phyloP scores from a whole-genome alignment of 2,329 filamentous ascomycete species.

The Colletotrichum shisoi region DNA sequence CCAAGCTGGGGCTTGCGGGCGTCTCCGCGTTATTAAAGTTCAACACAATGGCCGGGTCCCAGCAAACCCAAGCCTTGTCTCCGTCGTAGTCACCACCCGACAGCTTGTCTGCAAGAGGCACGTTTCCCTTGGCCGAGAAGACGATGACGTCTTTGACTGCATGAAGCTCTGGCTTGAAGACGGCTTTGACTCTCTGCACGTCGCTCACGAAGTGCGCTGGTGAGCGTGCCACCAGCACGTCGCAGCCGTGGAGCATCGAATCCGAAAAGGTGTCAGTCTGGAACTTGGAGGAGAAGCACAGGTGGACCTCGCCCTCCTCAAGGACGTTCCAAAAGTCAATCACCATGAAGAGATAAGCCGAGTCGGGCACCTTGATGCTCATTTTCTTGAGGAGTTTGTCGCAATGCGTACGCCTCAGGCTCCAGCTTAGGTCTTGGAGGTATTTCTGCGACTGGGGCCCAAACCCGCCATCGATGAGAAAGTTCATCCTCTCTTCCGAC shows the following conservation, averaged over 20 bases:
- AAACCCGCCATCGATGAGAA: conserved; percentile 69
- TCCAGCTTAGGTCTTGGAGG: conserved; percentile 58
- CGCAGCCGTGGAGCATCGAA: conserved; percentile 62
- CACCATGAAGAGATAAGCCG: conserved; percentile 71
- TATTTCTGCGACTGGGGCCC: conserved; percentile 57
- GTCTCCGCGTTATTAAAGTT: conserved; percentile 71
- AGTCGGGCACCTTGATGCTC: conserved; percentile 67
- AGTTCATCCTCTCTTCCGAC: conserved; percentile 60
- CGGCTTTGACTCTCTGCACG: conserved; percentile 71
- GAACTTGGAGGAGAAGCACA: conserved; percentile 74
- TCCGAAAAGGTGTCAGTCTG: conserved; percentile 62
- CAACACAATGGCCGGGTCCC: conserved; percentile 70
- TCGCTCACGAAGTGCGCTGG: conserved; percentile 76
- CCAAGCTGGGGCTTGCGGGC: conserved; percentile 55
- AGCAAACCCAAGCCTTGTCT: conserved; percentile 79
- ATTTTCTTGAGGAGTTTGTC: conserved; percentile 62
- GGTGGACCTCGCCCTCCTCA: conserved; percentile 70
- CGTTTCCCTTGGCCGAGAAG: conserved; percentile 70
- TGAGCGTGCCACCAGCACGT: conserved; percentile 73
- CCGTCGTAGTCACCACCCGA: conserved; percentile 86
- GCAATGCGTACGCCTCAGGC: conserved; percentile 61
- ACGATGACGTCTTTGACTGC: conserved; percentile 80
- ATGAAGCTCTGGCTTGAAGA: conserved; percentile 67
- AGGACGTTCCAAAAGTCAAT: conserved; percentile 71
- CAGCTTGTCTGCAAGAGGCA: conserved; percentile 72